Base-by-base conservation (phyloP, 495 filamentous ascomycete species). In the Lasiosphaeris hirsuta region DNA sequence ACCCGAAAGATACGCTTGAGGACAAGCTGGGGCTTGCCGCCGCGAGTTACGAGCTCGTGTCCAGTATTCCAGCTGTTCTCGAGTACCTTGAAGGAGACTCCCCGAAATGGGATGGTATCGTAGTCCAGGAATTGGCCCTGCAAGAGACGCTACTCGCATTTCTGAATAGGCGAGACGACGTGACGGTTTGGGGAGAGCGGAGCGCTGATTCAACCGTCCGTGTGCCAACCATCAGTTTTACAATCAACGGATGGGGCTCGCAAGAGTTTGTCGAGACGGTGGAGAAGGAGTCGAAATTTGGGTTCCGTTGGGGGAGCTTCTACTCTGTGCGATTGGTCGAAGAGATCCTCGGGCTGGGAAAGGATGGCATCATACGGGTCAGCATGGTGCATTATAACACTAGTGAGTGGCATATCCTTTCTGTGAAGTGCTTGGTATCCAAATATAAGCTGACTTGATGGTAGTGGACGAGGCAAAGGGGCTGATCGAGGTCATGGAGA, bases 331-430 rank as follows among this genome's bases (percentile, higher is more conserved):
- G 86, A 57, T 63, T 90, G 63, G 69, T 84, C 9, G 60, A 78
- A 40, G 81, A 87, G n/a, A 69, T 87, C 7, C 66, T 89, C 33
- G 79, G 79, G 2, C 59, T 89, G 53, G 77, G 68, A 0, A 62
- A 62, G 2, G 82, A 86, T 58, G 88, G 86, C 1, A 83, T 90
- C 15, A 78, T 88, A 13, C 80, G 88, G 66, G 84, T 89, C 37
- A 86, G 81, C 62, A 75, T 89, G 74, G 79, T 86, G 68, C 86
- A 90, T 74, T 90, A 90, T 72, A 92, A 90, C 64, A 89, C 84
- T 7, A 71, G 86, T 85, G 63, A 79, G 81, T 77, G 48, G 10
- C 6, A 39, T 50, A 30, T 39, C 7, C 23, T n/a, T 23, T 5
- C 9, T 11, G 10, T 34, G 7, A 9, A 0, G 30, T 2, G 10